A percentile compares a stretch with the other conserved stretches of the same genome.
Evolutionary conservation across 1,284 basidiomycete species (phyloP).

Genomic region (Rhodotorula sp.): DNA sequence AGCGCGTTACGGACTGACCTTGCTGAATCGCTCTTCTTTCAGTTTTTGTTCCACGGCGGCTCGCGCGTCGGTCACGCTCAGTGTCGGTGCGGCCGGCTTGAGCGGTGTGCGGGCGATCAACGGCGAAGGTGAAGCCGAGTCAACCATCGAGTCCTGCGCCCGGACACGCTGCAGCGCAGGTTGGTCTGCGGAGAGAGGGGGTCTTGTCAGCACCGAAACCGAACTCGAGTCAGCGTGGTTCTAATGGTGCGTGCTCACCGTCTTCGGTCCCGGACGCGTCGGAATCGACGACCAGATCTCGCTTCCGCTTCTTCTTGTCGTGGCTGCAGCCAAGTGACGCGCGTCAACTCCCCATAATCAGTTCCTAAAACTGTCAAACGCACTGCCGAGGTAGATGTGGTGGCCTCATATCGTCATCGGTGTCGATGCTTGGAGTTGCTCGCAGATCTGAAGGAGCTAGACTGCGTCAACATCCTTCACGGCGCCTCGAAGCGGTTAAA

Average conservation of each 20-base stretch:
- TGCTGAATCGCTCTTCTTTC: slow-evolving; percentile 35
- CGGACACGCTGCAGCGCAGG: slow-evolving; percentile 26
- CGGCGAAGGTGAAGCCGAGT: background rate
- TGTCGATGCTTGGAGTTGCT: slow-evolving; percentile 18
- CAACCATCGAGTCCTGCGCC: slow-evolving; percentile 20
- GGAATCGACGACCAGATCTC: slow-evolving; percentile 34
- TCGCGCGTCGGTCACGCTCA: background rate
- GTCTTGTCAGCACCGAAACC: background rate
- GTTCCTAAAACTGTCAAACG: background rate
- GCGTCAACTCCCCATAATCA: background rate
- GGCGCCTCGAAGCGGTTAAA: accelerated
- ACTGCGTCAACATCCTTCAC: background rate
- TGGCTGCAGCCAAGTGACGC: background rate
- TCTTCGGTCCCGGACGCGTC: slow-evolving; percentile 34
- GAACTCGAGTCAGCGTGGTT: background rate
- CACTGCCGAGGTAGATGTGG: slow-evolving; percentile 30
- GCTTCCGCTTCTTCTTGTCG: slow-evolving; percentile 41
- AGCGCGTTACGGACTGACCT: slow-evolving; percentile 6
- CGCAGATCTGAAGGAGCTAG: background rate
- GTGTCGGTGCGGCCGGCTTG: background rate
- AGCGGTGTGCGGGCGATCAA: background rate
- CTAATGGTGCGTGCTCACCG: background rate
- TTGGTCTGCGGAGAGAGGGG: slow-evolving; percentile 1
- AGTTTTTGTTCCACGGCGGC: slow-evolving; percentile 23
- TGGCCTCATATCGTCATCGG: slow-evolving; percentile 29